A percentile compares a stretch with the other conserved stretches of the same genome.
Evolutionary conservation across 345 rosid species (phyloP).

Genomic region (Brassica incana): DNA sequence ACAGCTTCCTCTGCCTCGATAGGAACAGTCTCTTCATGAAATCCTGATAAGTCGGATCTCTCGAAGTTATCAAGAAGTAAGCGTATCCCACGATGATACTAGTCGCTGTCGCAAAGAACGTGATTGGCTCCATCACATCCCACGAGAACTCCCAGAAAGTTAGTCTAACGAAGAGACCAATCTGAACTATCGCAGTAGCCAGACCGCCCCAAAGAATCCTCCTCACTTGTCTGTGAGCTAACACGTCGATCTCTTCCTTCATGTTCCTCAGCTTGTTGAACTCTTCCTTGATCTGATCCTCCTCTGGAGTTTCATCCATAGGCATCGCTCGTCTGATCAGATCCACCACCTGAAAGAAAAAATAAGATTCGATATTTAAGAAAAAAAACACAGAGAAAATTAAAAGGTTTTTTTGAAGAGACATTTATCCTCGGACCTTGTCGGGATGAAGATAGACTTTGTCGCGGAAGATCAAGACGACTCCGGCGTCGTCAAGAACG

Average conservation of each 20-base stretch:
- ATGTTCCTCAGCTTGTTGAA: slow-evolving; percentile 53
- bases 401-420: neutral
- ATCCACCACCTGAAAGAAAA: slow-evolving; percentile 68
- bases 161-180: slow-evolving; percentile 75
- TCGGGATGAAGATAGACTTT: slow-evolving; percentile 86
- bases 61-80: slow-evolving; percentile 58
- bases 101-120: slow-evolving; percentile 57
- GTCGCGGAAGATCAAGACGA: slow-evolving; percentile 79
- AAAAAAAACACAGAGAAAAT: neutral
- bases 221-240: slow-evolving; percentile 85
- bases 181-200: slow-evolving; percentile 57
- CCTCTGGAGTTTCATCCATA: slow-evolving; percentile 62
- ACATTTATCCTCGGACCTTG: slow-evolving; percentile 51
- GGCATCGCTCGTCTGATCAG: slow-evolving; percentile 77
- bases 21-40: slow-evolving; percentile 88
- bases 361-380: neutral
- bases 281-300: slow-evolving; percentile 73
- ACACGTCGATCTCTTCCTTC: slow-evolving; percentile 82
- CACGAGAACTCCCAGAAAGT: slow-evolving; percentile 81
- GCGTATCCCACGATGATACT: slow-evolving; percentile 83
- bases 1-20: slow-evolving; percentile 76
- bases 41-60: slow-evolving; percentile 64
- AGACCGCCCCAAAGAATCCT: slow-evolving; percentile 78
- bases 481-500: slow-evolving; percentile 86
- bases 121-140: neutral